Percentiles rank a stretch among this genome's conserved stretches.
These are phyloP conservation scores for Hanseniaspora pseudoguilliermondii DNA, from an alignment of 805 yeast species.

Conservation along the genomic window DNA sequence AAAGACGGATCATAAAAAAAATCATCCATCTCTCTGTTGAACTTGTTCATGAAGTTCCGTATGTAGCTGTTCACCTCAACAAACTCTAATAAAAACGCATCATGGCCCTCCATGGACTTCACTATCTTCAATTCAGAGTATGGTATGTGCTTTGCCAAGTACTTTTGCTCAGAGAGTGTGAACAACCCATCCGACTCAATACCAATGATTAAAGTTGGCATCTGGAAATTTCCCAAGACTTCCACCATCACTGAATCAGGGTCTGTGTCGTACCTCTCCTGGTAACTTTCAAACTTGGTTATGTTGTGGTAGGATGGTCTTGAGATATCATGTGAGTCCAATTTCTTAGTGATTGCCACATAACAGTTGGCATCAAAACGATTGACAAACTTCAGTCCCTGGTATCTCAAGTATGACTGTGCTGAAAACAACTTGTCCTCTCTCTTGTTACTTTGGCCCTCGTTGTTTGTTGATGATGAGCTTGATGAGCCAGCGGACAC, in stretches of 20 bases:
- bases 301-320: conserved; percentile 41
- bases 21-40: not conserved
- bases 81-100: conserved; percentile 87
- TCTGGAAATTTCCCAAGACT: conserved; percentile 47
- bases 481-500: conserved; percentile 26
- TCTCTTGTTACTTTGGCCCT: conserved; percentile 17
- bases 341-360: conserved; percentile 80
- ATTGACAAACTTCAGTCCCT: conserved; percentile 77
- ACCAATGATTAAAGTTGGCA: conserved; percentile 78
- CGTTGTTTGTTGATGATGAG: conserved; percentile 20
- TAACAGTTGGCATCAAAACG: conserved; percentile 96
- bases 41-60: conserved; percentile 42
- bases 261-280: not conserved
- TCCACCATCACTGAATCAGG: conserved; percentile 25
- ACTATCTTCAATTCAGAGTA: conserved; percentile 56
- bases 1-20: not conserved
- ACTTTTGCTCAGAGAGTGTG: conserved; percentile 82
- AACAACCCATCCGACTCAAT: conserved; percentile 85
- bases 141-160: conserved; percentile 63
- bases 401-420: conserved; percentile 86
- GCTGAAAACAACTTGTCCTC: conserved; percentile 72
- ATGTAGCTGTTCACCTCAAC: conserved; percentile 64
- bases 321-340: conserved; percentile 90
- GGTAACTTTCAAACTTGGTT: not conserved
- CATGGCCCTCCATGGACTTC: conserved; percentile 92